Percentiles rank a stretch among this genome's conserved stretches.
Conservation (phyloP, 2,329 filamentous ascomycete genomes). For the Sarocladiaceae sp. region DNA sequence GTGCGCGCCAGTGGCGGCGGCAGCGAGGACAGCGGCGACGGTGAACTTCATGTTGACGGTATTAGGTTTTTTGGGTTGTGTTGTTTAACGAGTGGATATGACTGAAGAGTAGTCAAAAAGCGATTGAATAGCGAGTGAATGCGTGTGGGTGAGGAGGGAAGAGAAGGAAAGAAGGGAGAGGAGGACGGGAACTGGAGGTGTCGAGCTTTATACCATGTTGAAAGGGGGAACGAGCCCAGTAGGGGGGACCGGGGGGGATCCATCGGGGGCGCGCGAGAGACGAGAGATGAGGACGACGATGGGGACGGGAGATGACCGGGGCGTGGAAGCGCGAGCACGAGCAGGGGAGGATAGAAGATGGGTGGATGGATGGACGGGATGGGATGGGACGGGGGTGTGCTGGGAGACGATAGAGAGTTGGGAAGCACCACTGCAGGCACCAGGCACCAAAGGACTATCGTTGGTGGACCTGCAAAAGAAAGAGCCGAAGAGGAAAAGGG, state of each 20-base stretch:
- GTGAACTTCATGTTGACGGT: slow-evolving; percentile 61
- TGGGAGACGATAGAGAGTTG: no score
- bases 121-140: slow-evolving; percentile 34
- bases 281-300: slow-evolving; percentile 3
- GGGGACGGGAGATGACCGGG: neutral
- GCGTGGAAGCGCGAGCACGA: neutral
- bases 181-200: slow-evolving; percentile 29
- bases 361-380: neutral
- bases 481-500: neutral
- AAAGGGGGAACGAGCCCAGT: slow-evolving; percentile 8
- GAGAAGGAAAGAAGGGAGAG: slow-evolving; percentile 17
- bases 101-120: slow-evolving; percentile 45
- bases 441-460: neutral
- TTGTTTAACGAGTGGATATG: slow-evolving; percentile 51
- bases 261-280: slow-evolving; percentile 15
- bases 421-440: no score
- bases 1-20: slow-evolving; percentile 43
- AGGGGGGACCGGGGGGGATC: slow-evolving; percentile 12
- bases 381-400: no score
- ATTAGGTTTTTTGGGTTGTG: slow-evolving; percentile 34
- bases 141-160: slow-evolving; percentile 44
- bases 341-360: neutral
- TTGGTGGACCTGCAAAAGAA: neutral
- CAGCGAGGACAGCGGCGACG: slow-evolving; percentile 44
- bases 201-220: slow-evolving; percentile 42